Evolutionary conservation across 805 yeast species (phyloP), one percentile per base, ranked within the genome.

Genomic region (Cephaloascus albidus): DNA sequence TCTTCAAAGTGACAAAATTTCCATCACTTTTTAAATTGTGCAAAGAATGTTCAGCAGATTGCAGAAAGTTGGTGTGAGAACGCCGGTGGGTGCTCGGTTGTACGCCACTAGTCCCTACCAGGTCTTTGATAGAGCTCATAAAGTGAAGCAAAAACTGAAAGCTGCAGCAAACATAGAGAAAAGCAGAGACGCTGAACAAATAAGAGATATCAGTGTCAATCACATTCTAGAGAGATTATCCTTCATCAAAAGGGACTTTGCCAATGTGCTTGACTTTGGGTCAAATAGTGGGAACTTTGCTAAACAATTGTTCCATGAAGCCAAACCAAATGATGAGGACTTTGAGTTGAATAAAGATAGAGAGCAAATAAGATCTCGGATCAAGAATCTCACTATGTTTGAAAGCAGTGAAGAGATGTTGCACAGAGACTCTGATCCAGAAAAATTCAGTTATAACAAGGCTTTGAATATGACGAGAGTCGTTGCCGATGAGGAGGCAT

Each of bases 151-250:
- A 48, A 60, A 85, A 35, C 64, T 73, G 18, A 47, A 69, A 36
- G 75, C 83, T 0, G 75, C 79, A 0, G 35, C 40, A 4, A 56
- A 71, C 18, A 57, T 60, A 16, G 73, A 71, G 3, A 61, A 62
- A 8, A 69, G 80, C 14, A 60, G 77, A 16, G 65, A 72, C 45
- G 84, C 74, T 10, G 94, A 86, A 46, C 86, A 85, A 50, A 58
- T 86, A 19, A 66, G 88, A 33, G 79, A 81, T 50, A 93, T 85
- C 53, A 76, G 84, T 5, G 88, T 93, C 1, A 52, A 66, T 18
- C 72, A 85, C 38, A 78, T 88, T 8, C 75, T 85, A 19, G 94
- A 85, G 45, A 67, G 95, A 45, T 57, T 86, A 38, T 78, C 87
- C 2, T 81, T 84, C 55, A 72, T 86, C 37, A 77, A 82, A 36